Evolutionary conservation across 306 rosid genomes (phyloP).

Genomic region (Medicago ruthenica): DNA sequence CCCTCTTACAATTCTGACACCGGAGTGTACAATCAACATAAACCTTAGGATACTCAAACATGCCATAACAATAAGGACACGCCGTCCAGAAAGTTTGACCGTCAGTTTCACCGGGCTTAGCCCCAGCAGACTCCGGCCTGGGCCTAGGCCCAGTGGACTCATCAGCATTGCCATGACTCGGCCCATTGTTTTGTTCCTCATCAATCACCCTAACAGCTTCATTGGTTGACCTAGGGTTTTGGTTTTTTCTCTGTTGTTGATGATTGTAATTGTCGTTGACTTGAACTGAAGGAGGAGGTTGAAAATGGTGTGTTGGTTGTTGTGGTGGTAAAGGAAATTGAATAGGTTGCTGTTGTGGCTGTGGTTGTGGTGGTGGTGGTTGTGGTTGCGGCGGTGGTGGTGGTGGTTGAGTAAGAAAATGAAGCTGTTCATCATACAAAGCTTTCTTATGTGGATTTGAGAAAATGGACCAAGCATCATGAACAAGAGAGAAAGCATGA

Average conservation of each 20-base stretch:
- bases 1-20: constrained; percentile 85
- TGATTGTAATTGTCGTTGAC: background rate
- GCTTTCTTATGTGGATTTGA: constrained; percentile 67
- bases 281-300: background rate
- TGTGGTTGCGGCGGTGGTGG: constrained; percentile 31
- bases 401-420: constrained; percentile 46
- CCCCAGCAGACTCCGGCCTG: background rate
- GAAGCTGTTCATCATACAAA: constrained; percentile 64
- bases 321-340: constrained; percentile 1
- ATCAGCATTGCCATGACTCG: constrained; percentile 50
- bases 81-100: constrained; percentile 83
- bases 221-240: constrained; percentile 43
- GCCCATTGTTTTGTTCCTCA: constrained; percentile 58
- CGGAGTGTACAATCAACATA: constrained; percentile 81
- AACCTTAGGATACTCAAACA: constrained; percentile 72
- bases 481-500: constrained; percentile 72
- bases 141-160: constrained; percentile 35
- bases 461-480: constrained; percentile 84
- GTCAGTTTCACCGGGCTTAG: constrained; percentile 1
- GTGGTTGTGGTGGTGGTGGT: background rate
- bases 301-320: background rate
- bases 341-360: background rate
- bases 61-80: constrained; percentile 82
- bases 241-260: constrained; percentile 38
- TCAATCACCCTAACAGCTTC: constrained; percentile 34